Evolutionary conservation across 2,329 filamentous ascomycete genomes (phyloP), one percentile per base, ranked within the genome.

Genomic region (Scorias spongiosa): DNA sequence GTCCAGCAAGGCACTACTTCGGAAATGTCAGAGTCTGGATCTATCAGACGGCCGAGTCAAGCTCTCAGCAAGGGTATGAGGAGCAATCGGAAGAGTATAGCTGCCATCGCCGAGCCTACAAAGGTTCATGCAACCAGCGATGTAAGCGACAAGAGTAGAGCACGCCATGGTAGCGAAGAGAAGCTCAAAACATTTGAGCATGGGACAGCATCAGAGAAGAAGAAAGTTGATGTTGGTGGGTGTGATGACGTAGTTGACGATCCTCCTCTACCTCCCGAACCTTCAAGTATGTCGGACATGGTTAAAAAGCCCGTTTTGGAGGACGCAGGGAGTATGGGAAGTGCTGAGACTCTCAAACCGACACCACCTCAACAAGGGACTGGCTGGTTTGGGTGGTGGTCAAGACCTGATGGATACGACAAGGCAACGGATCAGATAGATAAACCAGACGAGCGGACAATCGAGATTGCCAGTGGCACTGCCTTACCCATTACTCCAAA

Each of bases 351-450:
- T 5, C 11, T 40, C 3, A 28, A 40, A 20, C 38, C 14, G 18
- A 4, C 38, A 14, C 18, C 38, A 40, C 12, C 12, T 6, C 53
- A 51, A 32, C 49, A 55, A 36, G 49, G 51, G 1, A 53, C 51
- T 46, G 57, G 58, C 10, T 70, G 67, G 67, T 63, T 64, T 34
- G 65, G 66, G 17, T 71, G 68, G 68, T 71, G 68, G 68, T 70
- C 68, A 11, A 54, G 66, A 28, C 68, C 68, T 5, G 68, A 71
- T 50, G 67, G 63, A 1, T 68, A 69, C 45, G 64, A 67, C n/a
- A 55, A 57, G n/a, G 45, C 45, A 2, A 62, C 62, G 43, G 50
- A 54, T n/a, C 59, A 46, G 45, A 54, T 48, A 17, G 56, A 46
- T 37, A 52, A 47, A 50, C 46, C 46, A 51, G 34, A 37, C 52